phyloP scores from a whole-genome alignment of 2,329 filamentous ascomycete species.

The Scedosporium aurantiacum region DNA sequence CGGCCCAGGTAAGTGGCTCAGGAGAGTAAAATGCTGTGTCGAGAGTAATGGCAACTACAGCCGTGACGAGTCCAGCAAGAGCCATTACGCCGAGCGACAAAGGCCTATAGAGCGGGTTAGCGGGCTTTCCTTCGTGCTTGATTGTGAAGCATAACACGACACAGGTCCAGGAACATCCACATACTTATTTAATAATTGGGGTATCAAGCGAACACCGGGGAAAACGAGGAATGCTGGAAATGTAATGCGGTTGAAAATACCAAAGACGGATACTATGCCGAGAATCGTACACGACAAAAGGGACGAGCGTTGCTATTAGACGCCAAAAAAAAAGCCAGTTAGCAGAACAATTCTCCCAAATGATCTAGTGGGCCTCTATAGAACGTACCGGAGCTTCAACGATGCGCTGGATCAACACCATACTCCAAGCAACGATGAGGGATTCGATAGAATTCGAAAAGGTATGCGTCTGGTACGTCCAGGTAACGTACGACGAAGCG shows the following conservation, averaged over 20 bases:
- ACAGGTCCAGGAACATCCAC: too few relatives aligned
- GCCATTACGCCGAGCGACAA: constrained; percentile 52
- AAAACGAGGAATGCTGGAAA: constrained; percentile 88
- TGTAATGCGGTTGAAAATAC: constrained; percentile 92
- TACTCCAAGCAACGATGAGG: constrained; percentile 79
- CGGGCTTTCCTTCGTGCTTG: not conserved
- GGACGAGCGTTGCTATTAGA: constrained; percentile 60
- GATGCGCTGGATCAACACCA: constrained; percentile 85
- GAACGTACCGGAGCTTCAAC: constrained; percentile 59
- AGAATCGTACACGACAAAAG: constrained; percentile 66
- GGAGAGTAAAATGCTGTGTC: constrained; percentile 77
- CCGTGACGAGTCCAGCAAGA: constrained; percentile 54
- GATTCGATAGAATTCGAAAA: constrained; percentile 98
- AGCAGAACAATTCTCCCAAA: not conserved
- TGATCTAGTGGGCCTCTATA: not conserved
- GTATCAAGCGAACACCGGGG: constrained; percentile 71
- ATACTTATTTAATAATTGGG: constrained; percentile 73
- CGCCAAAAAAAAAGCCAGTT: not conserved
- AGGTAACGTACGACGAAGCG: constrained; percentile 94
- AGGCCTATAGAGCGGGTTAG: constrained; percentile 30
- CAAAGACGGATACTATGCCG: constrained; percentile 71
- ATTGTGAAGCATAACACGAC: not conserved
- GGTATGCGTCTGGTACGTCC: constrained; percentile 96
- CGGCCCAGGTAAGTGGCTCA: constrained; percentile 51
- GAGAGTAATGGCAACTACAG: constrained; percentile 61